phyloP scores from a whole-genome alignment of 805 yeast genomes.

The Metschnikowia orientalis region DNA sequence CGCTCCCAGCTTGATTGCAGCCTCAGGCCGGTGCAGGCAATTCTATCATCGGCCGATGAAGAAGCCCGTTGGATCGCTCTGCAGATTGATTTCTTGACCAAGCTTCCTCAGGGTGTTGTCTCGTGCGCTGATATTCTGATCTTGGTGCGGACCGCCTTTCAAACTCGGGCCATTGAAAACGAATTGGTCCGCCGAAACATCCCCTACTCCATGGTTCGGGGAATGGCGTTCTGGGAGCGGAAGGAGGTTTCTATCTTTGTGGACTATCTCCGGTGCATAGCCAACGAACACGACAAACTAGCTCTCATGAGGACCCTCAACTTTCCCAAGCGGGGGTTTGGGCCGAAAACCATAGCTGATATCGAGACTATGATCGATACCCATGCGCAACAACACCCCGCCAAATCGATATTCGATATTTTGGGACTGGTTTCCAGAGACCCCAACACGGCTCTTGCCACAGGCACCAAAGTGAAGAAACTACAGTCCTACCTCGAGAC shows the following conservation, averaged over 20 bases:
- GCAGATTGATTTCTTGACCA: constrained; percentile 47
- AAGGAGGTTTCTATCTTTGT: constrained; percentile 61
- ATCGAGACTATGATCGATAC: constrained; percentile 21
- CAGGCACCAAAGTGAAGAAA: constrained; percentile 12
- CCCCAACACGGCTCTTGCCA: constrained; percentile 8
- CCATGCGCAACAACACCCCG: constrained; percentile 3
- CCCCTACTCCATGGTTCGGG: constrained; percentile 67
- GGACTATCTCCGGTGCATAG: constrained; percentile 60
- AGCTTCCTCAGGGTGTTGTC: constrained; percentile 41
- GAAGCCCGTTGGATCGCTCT: constrained; percentile 60
- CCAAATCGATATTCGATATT: constrained; percentile 8
- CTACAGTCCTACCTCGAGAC: constrained; percentile 26
- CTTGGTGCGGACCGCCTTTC: constrained; percentile 60
- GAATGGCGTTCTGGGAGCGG: constrained; percentile 75
- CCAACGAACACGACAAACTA: constrained; percentile 53
- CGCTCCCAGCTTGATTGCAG: constrained; percentile 42
- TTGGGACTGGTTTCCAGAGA: constrained; percentile 7
- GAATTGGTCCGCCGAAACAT: constrained; percentile 52
- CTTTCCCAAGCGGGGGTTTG: constrained; percentile 65
- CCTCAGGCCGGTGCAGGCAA: constrained; percentile 45
- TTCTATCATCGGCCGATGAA: constrained; percentile 35
- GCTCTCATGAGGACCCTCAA: constrained; percentile 57
- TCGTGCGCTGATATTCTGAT: constrained; percentile 63
- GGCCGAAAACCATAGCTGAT: constrained; percentile 45
- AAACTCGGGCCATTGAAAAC: constrained; percentile 60